A percentile compares a stretch with the other conserved stretches of the same genome.
These are phyloP conservation scores for Manihot esculenta DNA, from an alignment of 441 rosid species.

Conservation along the genomic window DNA sequence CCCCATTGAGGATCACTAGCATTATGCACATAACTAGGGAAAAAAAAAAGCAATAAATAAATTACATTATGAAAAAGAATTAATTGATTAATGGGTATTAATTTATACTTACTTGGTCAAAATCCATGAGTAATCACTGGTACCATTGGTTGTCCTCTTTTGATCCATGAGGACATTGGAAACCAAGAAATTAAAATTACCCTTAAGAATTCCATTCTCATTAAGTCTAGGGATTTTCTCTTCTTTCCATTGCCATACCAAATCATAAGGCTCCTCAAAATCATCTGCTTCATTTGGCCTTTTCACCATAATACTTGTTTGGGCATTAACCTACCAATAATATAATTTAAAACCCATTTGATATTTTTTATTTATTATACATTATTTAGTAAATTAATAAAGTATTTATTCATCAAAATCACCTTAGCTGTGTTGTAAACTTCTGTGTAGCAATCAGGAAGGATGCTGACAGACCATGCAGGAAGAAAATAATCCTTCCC, in stretches of 20 bases:
- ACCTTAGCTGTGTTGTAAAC: constrained; percentile 60
- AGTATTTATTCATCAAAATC: neutral
- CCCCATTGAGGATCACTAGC: constrained; percentile 39
- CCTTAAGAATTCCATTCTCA: neutral
- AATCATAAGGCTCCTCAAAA: constrained; percentile 17
- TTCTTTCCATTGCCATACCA: constrained; percentile 65
- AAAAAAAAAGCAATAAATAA: constrained; percentile 25
- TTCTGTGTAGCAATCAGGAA: constrained; percentile 47
- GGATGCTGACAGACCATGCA: constrained; percentile 59
- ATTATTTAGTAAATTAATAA: neutral
- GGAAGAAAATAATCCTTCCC: constrained; percentile 39
- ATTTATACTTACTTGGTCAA: constrained; percentile 45
- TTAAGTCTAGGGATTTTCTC: constrained; percentile 28
- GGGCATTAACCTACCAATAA: constrained; percentile 41
- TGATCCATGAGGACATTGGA: constrained; percentile 47
- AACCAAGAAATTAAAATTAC: constrained; percentile 21
- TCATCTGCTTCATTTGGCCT: constrained; percentile 38
- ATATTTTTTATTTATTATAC: no score
- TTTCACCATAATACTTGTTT: constrained; percentile 50
- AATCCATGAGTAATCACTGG: constrained; percentile 71
- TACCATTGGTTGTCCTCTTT: constrained; percentile 46
- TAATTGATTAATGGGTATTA: no score
- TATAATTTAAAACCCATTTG: no score
- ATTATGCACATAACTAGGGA: neutral
- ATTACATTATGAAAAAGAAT: constrained; percentile 19